Evolutionary conservation across 441 rosid genomes (phyloP).

Genomic region (Gossypium lobatum): DNA sequence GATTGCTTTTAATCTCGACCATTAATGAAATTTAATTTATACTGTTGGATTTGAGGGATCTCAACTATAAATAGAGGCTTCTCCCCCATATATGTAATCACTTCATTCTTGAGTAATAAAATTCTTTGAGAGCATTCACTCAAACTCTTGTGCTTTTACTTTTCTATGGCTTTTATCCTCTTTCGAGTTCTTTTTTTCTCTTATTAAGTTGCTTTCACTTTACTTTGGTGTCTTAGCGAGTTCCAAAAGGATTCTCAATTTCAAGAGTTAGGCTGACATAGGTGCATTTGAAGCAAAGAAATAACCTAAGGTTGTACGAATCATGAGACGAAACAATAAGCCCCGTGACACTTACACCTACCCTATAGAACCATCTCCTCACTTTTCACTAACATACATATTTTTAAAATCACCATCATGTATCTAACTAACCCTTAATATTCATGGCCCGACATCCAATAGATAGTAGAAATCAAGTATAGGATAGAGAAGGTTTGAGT

Average conservation of each 20-base stretch:
- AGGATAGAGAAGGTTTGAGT: too few relatives aligned
- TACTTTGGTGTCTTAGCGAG: neutral
- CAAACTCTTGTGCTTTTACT: neutral
- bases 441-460: too few relatives aligned
- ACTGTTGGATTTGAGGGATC: neutral
- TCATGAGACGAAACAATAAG: neutral
- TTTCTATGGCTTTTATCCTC: neutral
- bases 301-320: neutral
- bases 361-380: neutral
- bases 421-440: neutral
- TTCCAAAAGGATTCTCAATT: neutral
- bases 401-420: neutral
- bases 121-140: neutral
- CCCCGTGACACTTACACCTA: neutral
- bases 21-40: neutral
- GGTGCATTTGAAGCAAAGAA: neutral
- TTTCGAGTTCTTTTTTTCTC: neutral
- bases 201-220: neutral
- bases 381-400: neutral
- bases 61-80: neutral
- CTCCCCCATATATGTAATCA: neutral
- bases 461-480: too few relatives aligned
- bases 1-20: too few relatives aligned
- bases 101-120: neutral
- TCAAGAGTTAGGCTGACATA: neutral